These are phyloP conservation scores for rapeseed (Brassica napus) DNA, from an alignment of 345 rosid species.

Conservation along the genomic window DNA sequence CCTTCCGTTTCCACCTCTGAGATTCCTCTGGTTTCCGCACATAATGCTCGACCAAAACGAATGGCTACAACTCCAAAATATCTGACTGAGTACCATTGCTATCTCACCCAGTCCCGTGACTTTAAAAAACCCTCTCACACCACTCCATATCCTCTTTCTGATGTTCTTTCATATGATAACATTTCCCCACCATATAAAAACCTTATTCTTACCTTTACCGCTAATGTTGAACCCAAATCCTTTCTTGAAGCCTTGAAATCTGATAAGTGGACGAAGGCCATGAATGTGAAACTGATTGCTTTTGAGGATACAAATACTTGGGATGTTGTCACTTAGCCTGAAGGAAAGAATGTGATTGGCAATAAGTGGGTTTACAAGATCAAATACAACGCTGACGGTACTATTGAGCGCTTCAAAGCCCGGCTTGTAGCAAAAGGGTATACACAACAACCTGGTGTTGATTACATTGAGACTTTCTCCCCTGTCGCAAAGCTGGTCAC, in stretches of 20 bases:
- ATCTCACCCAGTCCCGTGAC: background rate
- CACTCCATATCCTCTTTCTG: background rate
- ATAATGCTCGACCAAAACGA: too few relatives aligned
- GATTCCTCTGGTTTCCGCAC: too few relatives aligned
- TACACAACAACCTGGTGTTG: background rate
- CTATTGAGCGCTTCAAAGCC: background rate
- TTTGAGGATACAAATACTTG: background rate
- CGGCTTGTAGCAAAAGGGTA: background rate
- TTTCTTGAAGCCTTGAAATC: background rate
- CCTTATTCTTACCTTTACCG: background rate
- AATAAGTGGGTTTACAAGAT: background rate
- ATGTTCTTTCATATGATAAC: background rate
- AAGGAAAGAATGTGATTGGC: background rate
- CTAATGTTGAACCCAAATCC: background rate
- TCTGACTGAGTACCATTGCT: background rate
- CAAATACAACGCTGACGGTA: background rate
- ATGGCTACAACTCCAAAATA: too few relatives aligned
- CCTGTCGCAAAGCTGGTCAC: background rate
- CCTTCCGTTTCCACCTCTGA: too few relatives aligned
- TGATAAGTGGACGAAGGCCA: background rate
- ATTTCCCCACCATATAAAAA: background rate
- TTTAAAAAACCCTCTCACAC: background rate
- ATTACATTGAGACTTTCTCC: background rate
- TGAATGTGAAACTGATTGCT: background rate
- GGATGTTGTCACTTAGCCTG: background rate